Percentiles rank a stretch among this genome's conserved stretches.
Conservation (phyloP, 148 eudicot genomes). For the Cornus controversa region DNA sequence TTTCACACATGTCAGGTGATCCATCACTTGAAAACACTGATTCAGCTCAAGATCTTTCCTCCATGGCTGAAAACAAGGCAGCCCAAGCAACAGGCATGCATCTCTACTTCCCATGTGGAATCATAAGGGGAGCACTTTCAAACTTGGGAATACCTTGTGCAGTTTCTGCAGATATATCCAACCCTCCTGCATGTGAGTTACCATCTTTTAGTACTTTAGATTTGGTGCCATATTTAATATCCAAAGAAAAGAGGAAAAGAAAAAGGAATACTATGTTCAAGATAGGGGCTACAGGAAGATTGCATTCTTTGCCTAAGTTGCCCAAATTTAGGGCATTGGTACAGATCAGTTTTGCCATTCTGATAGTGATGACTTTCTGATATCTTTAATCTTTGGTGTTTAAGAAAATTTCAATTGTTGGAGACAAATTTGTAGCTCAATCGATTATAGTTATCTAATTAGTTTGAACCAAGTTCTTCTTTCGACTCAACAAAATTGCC, state of each 20-base stretch:
- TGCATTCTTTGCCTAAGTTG: no score
- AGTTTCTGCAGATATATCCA: slow-evolving; percentile 98
- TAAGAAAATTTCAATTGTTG: not conserved
- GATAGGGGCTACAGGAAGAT: not conserved
- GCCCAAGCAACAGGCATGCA: slow-evolving; percentile 92
- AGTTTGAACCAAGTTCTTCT: not conserved
- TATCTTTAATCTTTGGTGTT: not conserved
- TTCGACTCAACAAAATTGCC: not conserved
- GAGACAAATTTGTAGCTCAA: not conserved
- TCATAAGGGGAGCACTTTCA: slow-evolving; percentile 93
- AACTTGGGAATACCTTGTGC: slow-evolving; percentile 98
- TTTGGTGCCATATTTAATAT: not conserved
- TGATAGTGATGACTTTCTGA: not conserved
- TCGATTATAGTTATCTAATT: not conserved
- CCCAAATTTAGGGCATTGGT: not conserved
- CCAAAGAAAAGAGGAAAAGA: not conserved
- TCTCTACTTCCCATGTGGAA: slow-evolving; percentile 99
- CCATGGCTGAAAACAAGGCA: slow-evolving; percentile 66
- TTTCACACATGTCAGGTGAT: slow-evolving; percentile 66
- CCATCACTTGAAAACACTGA: slow-evolving; percentile 47
- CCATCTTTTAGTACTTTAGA: not conserved
- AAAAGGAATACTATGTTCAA: not conserved
- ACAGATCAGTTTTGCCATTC: not conserved
- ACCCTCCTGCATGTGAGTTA: slow-evolving; percentile 90
- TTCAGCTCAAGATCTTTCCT: slow-evolving; percentile 56